Base-by-base conservation (phyloP, 805 yeast species). In the Jamesozyma hellenica region DNA sequence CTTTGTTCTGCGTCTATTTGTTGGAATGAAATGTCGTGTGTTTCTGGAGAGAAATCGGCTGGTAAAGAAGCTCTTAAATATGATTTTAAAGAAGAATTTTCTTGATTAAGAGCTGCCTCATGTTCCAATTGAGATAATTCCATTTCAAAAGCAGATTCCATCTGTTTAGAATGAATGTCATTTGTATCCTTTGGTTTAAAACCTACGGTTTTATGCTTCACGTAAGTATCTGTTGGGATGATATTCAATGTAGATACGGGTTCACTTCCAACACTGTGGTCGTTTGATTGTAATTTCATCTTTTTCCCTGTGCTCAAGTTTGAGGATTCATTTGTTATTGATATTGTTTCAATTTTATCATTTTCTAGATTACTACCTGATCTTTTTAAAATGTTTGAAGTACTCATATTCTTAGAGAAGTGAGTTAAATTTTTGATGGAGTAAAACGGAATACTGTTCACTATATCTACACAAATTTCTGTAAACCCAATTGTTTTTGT, bases 1-100 rank as follows among this genome's bases (percentile, higher is more conserved):
- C 83, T 73, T 52, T 92, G 98, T 53, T 92, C 97, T 1, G 94
- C 95, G 59, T 92, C 98, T 51, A 92, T 67, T 54, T 92, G 98
- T 60, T 92, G 97, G 58, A 88, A 88, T 1, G 72, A 68, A 21
- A 82, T 68, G 51, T 81, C 87, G 30, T 58, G 55, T 1, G 58
- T 56, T 1, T 52, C 50, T 2, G 80, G 70, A 39, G 71, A 65
- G 46, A 79, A 76, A 32, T 64, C 65, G 1, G 39, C 31, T 2
- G 81, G 74, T 5, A 76, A 51, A 0, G 71, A 66, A 0, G 92
- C 82, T 46, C 90, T 70, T 44, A 72, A 68, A 74, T 77, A 74
- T 5, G 70, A 53, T 25, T 48, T 13, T 3, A 16, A 15, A 7
- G 14, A n/a, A 10, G 14, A 10, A 18, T 26, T 19, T 29, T 41